A percentile compares a stretch with the other conserved stretches of the same genome.
phyloP scores from a whole-genome alignment of 225 moss, liverwort and hornwort genomes.

The Pseudisothecium myosuroides region DNA sequence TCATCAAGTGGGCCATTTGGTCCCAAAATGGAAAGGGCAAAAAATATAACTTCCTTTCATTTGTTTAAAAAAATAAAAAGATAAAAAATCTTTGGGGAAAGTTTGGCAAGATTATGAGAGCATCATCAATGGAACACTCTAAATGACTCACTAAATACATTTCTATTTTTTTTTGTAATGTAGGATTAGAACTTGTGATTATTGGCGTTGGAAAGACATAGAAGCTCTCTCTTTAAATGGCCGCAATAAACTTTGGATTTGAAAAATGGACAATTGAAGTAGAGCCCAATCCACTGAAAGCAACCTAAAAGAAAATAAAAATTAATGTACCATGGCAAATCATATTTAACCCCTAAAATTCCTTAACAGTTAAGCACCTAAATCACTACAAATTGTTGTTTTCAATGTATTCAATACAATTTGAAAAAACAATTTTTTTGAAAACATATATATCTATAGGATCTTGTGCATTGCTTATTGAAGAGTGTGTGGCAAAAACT shows the following conservation, averaged over 20 bases:
- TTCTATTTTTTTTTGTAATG: not conserved
- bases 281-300: too few relatives aligned
- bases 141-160: too few relatives aligned
- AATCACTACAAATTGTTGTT: too few relatives aligned
- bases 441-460: too few relatives aligned
- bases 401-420: too few relatives aligned
- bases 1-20: not conserved
- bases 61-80: too few relatives aligned
- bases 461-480: too few relatives aligned
- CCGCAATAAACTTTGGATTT: not conserved
- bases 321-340: accelerated
- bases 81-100: too few relatives aligned
- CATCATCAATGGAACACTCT: not conserved
- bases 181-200: not conserved
- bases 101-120: not conserved
- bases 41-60: not conserved
- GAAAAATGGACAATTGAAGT: not conserved
- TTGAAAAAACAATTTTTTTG: too few relatives aligned
- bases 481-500: too few relatives aligned
- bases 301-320: not conserved
- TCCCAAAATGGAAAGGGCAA: not conserved
- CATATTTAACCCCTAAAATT: not conserved
- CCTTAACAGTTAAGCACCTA: not conserved
- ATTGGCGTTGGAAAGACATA: not conserved
- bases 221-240: not conserved